phyloP scores from a whole-genome alignment of 805 yeast genomes.

The Tetrapisispora phaffii region DNA sequence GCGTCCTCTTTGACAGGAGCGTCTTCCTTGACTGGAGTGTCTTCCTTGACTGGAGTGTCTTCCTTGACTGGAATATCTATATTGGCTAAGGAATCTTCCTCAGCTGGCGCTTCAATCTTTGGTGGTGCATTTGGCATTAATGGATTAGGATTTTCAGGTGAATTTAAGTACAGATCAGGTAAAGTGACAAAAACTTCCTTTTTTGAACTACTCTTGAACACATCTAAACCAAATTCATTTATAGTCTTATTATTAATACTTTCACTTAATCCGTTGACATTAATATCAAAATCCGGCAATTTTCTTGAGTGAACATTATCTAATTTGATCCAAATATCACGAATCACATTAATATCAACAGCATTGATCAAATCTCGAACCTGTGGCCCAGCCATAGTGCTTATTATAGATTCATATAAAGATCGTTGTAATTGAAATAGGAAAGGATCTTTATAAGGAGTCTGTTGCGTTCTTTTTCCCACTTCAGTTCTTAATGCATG shows the following conservation, averaged over 20 bases:
- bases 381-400: not conserved
- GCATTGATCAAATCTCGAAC: not conserved
- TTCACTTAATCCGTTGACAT: not conserved
- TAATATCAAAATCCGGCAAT: not conserved
- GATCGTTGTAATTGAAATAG: constrained; percentile 14
- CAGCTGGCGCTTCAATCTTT: not conserved
- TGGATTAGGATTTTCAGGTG: not conserved
- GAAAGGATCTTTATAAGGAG: constrained; percentile 25
- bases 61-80: not conserved
- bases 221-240: not conserved
- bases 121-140: not conserved
- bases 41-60: not conserved
- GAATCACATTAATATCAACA: not conserved
- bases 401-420: constrained; percentile 12
- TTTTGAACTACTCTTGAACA: constrained; percentile 43
- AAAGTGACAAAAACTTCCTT: constrained; percentile 52
- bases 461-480: constrained; percentile 6
- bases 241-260: not conserved
- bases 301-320: not conserved
- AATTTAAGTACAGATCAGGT: constrained; percentile 24
- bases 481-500: constrained; percentile 9
- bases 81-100: not conserved
- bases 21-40: not conserved
- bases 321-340: not conserved
- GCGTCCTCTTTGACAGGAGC: not conserved